Evolutionary conservation across 164 flowering plant genomes (phyloP).

Genomic region (Houttuynia cordata): DNA sequence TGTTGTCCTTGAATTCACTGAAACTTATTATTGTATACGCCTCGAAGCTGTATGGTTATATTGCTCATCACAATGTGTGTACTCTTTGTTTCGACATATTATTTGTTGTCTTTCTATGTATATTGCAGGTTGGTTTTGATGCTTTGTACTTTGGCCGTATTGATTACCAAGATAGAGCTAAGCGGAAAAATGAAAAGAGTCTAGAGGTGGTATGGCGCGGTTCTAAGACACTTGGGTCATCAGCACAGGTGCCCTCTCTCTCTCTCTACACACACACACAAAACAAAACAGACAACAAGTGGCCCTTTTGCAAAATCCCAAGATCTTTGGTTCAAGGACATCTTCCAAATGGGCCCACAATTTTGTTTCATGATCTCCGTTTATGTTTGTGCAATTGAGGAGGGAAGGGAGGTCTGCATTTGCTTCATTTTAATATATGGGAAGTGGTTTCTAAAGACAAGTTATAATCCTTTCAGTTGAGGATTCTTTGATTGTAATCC

Average conservation of each 20-base stretch:
- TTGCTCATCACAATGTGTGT: too few relatives aligned
- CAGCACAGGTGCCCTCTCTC: conserved; percentile 19
- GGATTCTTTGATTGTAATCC: too few relatives aligned
- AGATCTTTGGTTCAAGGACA: neutral
- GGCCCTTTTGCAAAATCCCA: neutral
- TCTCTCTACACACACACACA: neutral
- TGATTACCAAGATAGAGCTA: conserved; percentile 88
- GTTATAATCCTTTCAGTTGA: too few relatives aligned
- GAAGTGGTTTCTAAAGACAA: neutral
- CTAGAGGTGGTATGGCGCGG: conserved; percentile 94
- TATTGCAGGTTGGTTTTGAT: conserved; percentile 66
- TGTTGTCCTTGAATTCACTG: neutral
- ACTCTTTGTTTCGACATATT: neutral
- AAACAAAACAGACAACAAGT: neutral
- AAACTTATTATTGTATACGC: neutral
- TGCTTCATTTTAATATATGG: too few relatives aligned
- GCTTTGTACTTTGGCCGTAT: conserved; percentile 73
- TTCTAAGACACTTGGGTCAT: conserved; percentile 68
- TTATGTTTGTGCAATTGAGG: too few relatives aligned
- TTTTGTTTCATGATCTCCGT: neutral
- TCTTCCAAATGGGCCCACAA: neutral
- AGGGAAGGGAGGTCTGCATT: too few relatives aligned
- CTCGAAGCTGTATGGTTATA: too few relatives aligned
- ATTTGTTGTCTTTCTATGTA: neutral
- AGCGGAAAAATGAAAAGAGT: conserved; percentile 56